Base-by-base conservation (phyloP, 2,329 filamentous ascomycete genomes). In the Alternaria tenuissima region DNA sequence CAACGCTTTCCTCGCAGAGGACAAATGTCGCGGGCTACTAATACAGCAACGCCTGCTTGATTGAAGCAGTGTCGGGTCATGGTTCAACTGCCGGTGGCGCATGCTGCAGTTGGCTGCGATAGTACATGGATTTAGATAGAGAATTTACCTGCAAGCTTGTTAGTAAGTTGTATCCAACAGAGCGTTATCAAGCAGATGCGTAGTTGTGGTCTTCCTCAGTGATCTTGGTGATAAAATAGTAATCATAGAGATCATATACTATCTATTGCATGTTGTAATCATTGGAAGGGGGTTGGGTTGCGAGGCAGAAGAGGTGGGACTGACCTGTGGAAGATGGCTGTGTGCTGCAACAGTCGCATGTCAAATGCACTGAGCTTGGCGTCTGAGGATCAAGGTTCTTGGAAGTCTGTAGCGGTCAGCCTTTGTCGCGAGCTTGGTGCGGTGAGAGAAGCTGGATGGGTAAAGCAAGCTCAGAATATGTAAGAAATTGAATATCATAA, bases 401-500 rank as follows among this genome's bases (percentile, higher is more conserved):
- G 32, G 22, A 38, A 32, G n/a, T 55, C 59, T 61, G 57, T 59
- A 42, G 6, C 11, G 11, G 55, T 61, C 44, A 61, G 59, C 49
- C 22, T 24, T 14, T 53, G 38, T 51, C 26, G 24, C 41, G 5
- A 28, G 12, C 4, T 28, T 18, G 11, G 44, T 20, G 46, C 34
- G 34, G 43, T 47, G 38, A 52, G 38, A 34, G 14, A 32, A 39
- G 41, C 30, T 53, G 38, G 20, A 36, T 57, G 34, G 11, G 55
- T 51, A 14, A 61, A 38, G 55, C 69, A 76, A 57, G 68, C 67
- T 97, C 93, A 97, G 93, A 92, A 97, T 96, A 97, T 96, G 93
- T 97, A 97, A 97, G 93, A 94, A 88, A 87, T 88, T 89, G 82
- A 93, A 92, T 96, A 91, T 97, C 93, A 96, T 76, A 74, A 84